Base-by-base conservation (phyloP, 2,329 filamentous ascomycete species). In the Nemania sp. region DNA sequence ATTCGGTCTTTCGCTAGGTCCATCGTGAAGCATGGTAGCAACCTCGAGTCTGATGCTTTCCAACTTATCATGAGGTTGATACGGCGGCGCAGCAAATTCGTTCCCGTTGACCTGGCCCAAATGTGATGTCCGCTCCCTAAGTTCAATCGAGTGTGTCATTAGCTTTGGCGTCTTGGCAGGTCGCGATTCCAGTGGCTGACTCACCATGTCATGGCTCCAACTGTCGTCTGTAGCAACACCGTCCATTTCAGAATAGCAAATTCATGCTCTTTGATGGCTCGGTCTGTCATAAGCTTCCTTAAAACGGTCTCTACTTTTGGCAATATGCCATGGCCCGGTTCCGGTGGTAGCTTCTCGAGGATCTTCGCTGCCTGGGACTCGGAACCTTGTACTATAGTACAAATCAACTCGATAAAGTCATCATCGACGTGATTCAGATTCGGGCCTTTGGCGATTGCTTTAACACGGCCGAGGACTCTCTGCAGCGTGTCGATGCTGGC, bases 221-320 rank as follows among this genome's bases (percentile, higher is more conserved):
- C 11, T 25, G 25, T 21, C 2, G 42, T 47, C 25, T 54, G 52
- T 32, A 54, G 25, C n/a, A 45, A 25, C 7, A 11, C 9, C 11
- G 52, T 47, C 40, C 42, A 34, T 54, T 18, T 37, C 4, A 37
- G 52, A 46, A 54, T 46, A 17, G 52, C 42, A 17, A 7, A 25
- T 18, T 47, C 40, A 25, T 54, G 42, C 32, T 54, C 52, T 29
- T 46, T 54, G 29, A 54, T 54, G 18, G 29, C 52, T 5, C 32
- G 52, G 21, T 54, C 52, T 39, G 21, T 34, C 52, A 54, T 54
- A 18, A 54, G 52, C 42, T 46, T 54, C 18, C 29, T 54, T 3
- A 54, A 29, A 12, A 54, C 42, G 12, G 42, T 5, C 17, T 54
- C 42, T 39, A 54, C 13, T 42, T 47, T 54, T 7, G 52, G 20